A percentile compares a stretch with the other conserved stretches of the same genome.
Conservation (phyloP, 139 green algal species). For the Asterochloris erici region DNA sequence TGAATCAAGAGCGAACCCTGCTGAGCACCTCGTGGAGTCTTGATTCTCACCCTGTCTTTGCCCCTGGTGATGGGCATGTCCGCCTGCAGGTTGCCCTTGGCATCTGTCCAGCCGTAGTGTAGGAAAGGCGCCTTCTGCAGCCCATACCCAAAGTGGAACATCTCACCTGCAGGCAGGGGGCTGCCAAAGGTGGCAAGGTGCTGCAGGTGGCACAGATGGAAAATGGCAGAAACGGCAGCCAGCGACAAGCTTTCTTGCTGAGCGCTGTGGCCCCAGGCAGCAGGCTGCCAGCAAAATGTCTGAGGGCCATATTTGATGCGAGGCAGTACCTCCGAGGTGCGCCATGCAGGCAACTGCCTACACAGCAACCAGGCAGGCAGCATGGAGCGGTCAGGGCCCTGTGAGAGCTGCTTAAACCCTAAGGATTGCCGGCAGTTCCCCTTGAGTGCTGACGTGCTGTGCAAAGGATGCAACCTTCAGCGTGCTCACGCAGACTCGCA, state of each 20-base stretch:
- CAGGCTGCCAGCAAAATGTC: background rate
- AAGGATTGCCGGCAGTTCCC: too few relatives aligned
- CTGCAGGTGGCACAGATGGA: background rate
- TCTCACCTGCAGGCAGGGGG: constrained; percentile 13
- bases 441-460: too few relatives aligned
- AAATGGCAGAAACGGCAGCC: background rate
- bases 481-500: too few relatives aligned
- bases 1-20: too few relatives aligned
- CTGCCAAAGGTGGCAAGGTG: background rate
- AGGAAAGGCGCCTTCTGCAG: constrained; percentile 24
- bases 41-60: too few relatives aligned
- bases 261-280: background rate
- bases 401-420: too few relatives aligned
- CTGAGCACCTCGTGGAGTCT: too few relatives aligned
- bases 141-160: constrained; percentile 51
- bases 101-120: constrained; percentile 19
- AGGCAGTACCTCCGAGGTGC: too few relatives aligned
- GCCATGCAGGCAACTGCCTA: too few relatives aligned
- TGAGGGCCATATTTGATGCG: background rate
- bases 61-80: constrained; percentile 17
- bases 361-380: too few relatives aligned
- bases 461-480: too few relatives aligned
- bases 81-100: background rate
- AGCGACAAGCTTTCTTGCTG: background rate
- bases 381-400: too few relatives aligned